These are phyloP conservation scores for Mortierella sp. DNA, from an alignment of 371 early-diverging fungal genomes.

Conservation along the genomic window DNA sequence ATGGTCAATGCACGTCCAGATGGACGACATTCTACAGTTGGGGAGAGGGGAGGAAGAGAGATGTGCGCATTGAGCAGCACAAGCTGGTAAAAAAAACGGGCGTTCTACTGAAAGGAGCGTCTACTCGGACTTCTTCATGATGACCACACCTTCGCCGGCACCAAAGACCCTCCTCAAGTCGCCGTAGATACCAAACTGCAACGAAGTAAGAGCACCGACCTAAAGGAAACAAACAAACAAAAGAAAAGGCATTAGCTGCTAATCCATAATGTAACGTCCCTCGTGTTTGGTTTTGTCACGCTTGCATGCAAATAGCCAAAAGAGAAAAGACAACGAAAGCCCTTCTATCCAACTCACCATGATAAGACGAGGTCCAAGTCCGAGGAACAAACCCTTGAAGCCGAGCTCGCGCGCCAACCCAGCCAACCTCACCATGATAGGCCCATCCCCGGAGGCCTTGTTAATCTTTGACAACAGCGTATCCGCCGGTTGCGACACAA, in stretches of 20 bases:
- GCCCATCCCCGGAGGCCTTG: constrained; percentile 66
- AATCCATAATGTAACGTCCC: background rate
- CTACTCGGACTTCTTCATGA: constrained; percentile 45
- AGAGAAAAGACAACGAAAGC: background rate
- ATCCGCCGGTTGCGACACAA: constrained; percentile 97
- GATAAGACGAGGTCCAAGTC: constrained; percentile 77
- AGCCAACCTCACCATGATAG: constrained; percentile 66
- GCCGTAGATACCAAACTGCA: constrained; percentile 70
- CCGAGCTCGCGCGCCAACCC: constrained; percentile 69
- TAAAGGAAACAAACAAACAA: background rate
- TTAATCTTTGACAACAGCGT: constrained; percentile 92
- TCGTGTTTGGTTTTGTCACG: background rate
- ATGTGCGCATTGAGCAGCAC: background rate
- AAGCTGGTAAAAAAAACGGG: background rate
- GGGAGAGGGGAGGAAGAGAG: background rate
- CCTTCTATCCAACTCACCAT: constrained; percentile 61
- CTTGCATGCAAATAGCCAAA: background rate
- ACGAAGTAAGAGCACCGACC: constrained; percentile 70
- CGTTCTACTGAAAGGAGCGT: background rate
- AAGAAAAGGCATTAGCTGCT: background rate
- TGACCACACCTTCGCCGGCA: constrained; percentile 72
- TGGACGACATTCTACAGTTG: background rate
- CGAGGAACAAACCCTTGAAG: constrained; percentile 72
- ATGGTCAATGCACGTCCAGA: background rate
- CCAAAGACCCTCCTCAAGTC: constrained; percentile 77